A percentile compares a stretch with the other conserved stretches of the same genome.
These are phyloP conservation scores for Syzygium malaccense DNA, from an alignment of 441 rosid genomes.

Conservation along the genomic window DNA sequence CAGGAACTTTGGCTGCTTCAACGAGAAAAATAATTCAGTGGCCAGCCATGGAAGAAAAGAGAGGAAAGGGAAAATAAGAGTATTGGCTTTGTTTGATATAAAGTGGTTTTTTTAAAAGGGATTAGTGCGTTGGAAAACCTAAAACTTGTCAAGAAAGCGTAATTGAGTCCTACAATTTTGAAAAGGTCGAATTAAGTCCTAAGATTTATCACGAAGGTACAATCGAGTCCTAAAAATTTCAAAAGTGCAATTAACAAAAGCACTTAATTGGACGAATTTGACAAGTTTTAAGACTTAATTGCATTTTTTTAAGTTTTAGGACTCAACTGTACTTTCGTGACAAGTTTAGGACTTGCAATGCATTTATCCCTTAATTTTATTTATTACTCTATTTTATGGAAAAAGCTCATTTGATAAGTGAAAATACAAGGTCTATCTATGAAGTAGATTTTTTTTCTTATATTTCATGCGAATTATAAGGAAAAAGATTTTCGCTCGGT, in stretches of 20 bases:
- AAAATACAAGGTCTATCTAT: not conserved
- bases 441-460: not conserved
- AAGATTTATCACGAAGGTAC: too few species aligned
- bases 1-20: not conserved
- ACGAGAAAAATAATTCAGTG: not conserved
- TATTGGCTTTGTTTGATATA: not conserved
- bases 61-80: not conserved
- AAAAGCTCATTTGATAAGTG: not conserved
- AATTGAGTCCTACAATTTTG: too few species aligned
- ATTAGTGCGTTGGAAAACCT: too few species aligned
- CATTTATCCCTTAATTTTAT: not conserved
- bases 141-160: too few species aligned
- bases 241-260: too few species aligned
- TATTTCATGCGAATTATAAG: not conserved
- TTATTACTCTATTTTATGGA: not conserved
- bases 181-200: too few species aligned
- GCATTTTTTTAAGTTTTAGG: too few species aligned
- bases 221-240: too few species aligned
- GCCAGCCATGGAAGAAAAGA: not conserved
- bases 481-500: not conserved
- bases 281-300: too few species aligned
- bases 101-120: not conserved
- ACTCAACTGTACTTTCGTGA: too few species aligned
- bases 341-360: too few species aligned
- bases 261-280: too few species aligned